phyloP scores from a whole-genome alignment of 108 stramenopile genomes.

The Conticribra guillardii region DNA sequence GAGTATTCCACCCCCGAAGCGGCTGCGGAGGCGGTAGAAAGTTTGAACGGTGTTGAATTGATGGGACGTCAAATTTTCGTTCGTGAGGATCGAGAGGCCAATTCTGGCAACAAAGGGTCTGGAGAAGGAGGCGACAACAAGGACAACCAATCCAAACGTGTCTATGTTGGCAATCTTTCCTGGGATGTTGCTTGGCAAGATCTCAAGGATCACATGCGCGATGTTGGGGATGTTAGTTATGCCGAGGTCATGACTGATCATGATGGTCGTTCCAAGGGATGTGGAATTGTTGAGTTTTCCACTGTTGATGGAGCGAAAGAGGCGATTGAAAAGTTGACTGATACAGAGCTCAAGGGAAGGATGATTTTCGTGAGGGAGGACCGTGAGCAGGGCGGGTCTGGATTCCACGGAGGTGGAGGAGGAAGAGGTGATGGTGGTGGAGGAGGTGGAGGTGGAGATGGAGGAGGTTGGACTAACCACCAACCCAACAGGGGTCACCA shows the following conservation, averaged over 20 bases:
- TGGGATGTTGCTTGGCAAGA: conserved; percentile 91
- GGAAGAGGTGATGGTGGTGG: conserved; percentile 43
- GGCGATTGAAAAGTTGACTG: conserved; percentile 75
- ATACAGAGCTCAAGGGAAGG: conserved; percentile 69
- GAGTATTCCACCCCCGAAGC: conserved; percentile 84
- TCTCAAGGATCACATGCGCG: conserved; percentile 94
- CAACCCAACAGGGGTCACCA: conserved; percentile 8
- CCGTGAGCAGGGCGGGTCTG: conserved; percentile 45
- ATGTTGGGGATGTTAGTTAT: conserved; percentile 76
- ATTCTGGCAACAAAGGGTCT: conserved; percentile 51
- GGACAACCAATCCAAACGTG: conserved; percentile 39
- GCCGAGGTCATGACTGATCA: conserved; percentile 78
- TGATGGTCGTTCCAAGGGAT: conserved; percentile 81
- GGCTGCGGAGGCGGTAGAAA: conserved; percentile 74
- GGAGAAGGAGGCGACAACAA: conserved; percentile 26
- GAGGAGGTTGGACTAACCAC: conserved; percentile 16
- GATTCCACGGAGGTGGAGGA: conserved; percentile 48
- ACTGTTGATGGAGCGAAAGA: conserved; percentile 56
- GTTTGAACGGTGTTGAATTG: conserved; percentile 80
- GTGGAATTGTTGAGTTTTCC: conserved; percentile 84
- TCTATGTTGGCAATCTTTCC: conserved; percentile 91
- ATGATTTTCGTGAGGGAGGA: conserved; percentile 70
- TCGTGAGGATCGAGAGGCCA: conserved; percentile 69
- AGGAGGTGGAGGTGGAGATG: conserved; percentile 42
- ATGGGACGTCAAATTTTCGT: conserved; percentile 69